phyloP scores from a whole-genome alignment of 1,139 yeast genomes.

The Eremothecium coryli region DNA sequence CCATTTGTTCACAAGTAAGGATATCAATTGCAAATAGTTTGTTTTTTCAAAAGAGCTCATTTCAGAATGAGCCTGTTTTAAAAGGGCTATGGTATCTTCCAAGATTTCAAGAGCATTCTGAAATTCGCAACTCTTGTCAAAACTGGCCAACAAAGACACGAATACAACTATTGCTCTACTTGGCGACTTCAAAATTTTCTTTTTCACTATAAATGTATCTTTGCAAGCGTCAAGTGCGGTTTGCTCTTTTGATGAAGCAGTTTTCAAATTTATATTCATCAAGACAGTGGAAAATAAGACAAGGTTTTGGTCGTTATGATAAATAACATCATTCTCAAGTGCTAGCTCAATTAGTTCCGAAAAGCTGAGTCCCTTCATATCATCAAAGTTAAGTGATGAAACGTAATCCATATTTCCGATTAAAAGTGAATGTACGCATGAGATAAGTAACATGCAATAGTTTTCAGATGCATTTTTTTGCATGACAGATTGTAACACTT shows the following conservation, averaged over 20 bases:
- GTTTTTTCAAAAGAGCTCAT: conserved; percentile 32
- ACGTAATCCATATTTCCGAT: conserved; percentile 19
- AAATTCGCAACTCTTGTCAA: conserved; percentile 34
- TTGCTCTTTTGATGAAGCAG: conserved; percentile 12
- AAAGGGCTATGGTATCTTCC: conserved; percentile 12
- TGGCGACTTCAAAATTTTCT: conserved; percentile 32
- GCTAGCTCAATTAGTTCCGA: conserved; percentile 15
- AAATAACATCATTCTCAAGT: conserved; percentile 11
- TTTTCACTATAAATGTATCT: conserved; percentile 13
- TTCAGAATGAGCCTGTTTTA: conserved; percentile 8
- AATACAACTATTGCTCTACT: conserved; percentile 40
- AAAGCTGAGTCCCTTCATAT: conserved; percentile 18
- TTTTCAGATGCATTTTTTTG: conserved; percentile 13
- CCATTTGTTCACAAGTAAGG: conserved; percentile 52
- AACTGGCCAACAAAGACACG: conserved; percentile 41
- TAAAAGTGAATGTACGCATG: conserved; percentile 25
- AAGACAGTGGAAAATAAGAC: conserved; percentile 21
- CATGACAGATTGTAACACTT: conserved; percentile 15
- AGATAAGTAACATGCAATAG: conserved; percentile 25
- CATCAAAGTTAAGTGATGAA: conserved; percentile 12
- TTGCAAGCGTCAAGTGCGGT: conserved; percentile 15
- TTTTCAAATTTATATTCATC: conserved; percentile 19
- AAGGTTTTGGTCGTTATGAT: conserved; percentile 24
- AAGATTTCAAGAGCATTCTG: conserved; percentile 11
- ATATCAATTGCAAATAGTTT: conserved; percentile 50